Conservation (phyloP, 345 rosid genomes). For the Eucalyptus decipiens region DNA sequence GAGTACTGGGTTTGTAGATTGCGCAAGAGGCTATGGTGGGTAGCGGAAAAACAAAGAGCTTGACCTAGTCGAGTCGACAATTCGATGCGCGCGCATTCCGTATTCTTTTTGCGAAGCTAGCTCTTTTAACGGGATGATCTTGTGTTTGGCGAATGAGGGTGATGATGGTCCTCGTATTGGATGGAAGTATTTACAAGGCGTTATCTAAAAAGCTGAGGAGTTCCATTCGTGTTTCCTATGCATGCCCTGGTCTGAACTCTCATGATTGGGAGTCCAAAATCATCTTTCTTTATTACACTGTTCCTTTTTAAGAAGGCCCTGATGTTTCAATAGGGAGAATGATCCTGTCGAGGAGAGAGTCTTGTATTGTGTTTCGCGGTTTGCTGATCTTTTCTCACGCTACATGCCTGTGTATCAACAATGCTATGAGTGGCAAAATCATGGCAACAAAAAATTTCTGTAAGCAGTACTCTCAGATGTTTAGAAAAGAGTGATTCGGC, state of each 20-base stretch:
- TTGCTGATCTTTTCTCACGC: not conserved
- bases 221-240: not conserved
- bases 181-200: not conserved
- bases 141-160: not conserved
- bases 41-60: not conserved
- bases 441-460: not conserved
- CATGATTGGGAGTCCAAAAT: not conserved
- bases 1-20: not conserved
- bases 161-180: not conserved
- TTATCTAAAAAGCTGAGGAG: not conserved
- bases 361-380: rapidly evolving
- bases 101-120: not conserved
- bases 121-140: not conserved
- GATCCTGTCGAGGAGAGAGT: not conserved
- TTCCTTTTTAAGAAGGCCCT: not conserved
- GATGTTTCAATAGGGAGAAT: not conserved
- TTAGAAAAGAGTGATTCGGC: not conserved
- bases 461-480: not conserved
- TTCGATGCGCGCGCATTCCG: not conserved
- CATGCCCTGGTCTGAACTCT: not conserved
- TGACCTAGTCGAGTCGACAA: not conserved
- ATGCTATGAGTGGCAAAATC: not conserved
- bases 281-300: not conserved
- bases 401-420: not conserved
- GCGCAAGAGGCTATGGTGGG: not conserved